Evolutionary conservation across 768 basidiomycete genomes (phyloP), one percentile per base, ranked within the genome.

Genomic region (Mycena leptocephala): DNA sequence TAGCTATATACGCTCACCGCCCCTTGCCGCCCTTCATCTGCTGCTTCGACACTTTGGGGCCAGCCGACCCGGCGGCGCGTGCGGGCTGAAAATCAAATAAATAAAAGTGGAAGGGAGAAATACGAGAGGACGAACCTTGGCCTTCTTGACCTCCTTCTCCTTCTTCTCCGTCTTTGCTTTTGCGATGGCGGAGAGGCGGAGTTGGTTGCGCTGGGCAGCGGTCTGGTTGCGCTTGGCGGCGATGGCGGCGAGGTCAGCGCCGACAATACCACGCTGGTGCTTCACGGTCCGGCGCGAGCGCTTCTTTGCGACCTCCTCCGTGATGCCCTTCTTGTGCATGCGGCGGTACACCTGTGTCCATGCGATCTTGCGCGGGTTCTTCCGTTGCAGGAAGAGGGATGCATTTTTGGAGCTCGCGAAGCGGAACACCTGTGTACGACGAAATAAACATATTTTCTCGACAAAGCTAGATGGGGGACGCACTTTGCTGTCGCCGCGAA

Each of bases 251-350:
- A 99, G 92, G 86, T 99, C 97, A 79, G 97, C 96, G 87, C 98
- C 98, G 83, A 97, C 97, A 86, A 99, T 97, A 77, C 98, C 98
- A 83, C 98, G 96, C 89, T 98, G 94, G 90, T 96, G 94, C 91
- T 99, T 99, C 84, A 99, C 96, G 78, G 96, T 97, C 87, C 94
- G 94, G 87, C 97, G 95, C 64, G 95, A 95, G 79, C 98, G 95
- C 90, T 98, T 99, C 96, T 99, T 99, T 82, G 97, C 97, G 67
- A 97, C 95, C 88, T 99, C 98, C 89, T 99, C 98, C 64, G 97
- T 97, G 86, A 99, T 93, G 86, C 98, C 98, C 94, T 99, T 99
- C 93, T 98, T 98, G 93, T 99, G 98, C 94, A 98, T 96, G 81
- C 97, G 95, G 79, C 96, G 95, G 92, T 95, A 98, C 76, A 95